Base-by-base conservation (phyloP, 1,284 basidiomycete species). In the Nidula niveotomentosa region DNA sequence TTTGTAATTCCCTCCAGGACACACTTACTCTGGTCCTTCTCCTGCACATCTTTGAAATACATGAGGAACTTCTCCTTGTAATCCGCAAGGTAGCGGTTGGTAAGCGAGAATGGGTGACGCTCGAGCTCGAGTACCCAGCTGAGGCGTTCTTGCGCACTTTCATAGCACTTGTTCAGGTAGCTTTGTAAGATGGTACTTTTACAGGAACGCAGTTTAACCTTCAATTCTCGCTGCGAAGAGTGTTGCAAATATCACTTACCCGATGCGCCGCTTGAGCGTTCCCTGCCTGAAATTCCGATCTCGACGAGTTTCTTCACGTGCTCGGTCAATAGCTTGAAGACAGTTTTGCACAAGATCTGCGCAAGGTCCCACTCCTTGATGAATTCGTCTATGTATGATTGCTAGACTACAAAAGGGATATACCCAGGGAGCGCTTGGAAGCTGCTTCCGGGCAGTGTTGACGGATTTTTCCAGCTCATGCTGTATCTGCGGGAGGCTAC, bases 401-500 rank as follows among this genome's bases (percentile, higher is more conserved):
- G n/a, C n/a, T n/a, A n/a, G n/a, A n/a, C n/a, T n/a, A n/a, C n/a
- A n/a, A n/a, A n/a, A n/a, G n/a, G n/a, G n/a, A n/a, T n/a, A n/a
- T n/a, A n/a, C n/a, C n/a, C n/a, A n/a, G n/a, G n/a, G n/a, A n/a
- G n/a, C n/a, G n/a, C n/a, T n/a, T n/a, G n/a, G 53, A 3, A 85
- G 67, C 2, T 62, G 58, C 0, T 56, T 60, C 13, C 73, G 70
- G 0, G 82, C 78, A 8, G 65, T 64, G 0, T 69, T 57, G 6
- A 88, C 72, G 0, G 79, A 67, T 0, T 69, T 74, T 35, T 68
- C 69, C 13, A 69, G 62, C 43, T 71, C 69, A 12, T 66, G 62
- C 52, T 82, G 80, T 7, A 89, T 82, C 53, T 79, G 72, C 0
- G 89, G 89, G 0, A 91, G 76, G 47, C 89, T 91, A 36, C 30